Evolutionary conservation across 352 stramenopile species (phyloP).

Genomic region (Saprolegnia diclina): DNA sequence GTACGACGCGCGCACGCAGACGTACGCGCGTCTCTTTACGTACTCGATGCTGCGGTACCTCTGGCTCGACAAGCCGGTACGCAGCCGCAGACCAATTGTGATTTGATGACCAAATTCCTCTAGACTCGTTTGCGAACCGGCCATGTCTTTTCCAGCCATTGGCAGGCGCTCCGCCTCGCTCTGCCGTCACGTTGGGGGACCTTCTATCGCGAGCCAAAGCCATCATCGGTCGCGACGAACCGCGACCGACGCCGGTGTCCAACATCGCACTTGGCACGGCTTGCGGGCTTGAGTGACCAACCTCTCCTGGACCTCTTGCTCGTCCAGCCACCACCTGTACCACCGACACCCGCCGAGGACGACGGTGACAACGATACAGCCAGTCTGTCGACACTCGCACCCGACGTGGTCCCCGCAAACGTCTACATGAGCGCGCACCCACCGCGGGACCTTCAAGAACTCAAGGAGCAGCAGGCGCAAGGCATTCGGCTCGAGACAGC

Average conservation of each 20-base stretch:
- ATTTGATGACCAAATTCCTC: neutral
- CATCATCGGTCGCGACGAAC: neutral
- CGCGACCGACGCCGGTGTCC: too few relatives aligned
- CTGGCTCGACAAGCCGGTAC: slow-evolving; percentile 25
- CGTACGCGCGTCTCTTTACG: slow-evolving; percentile 50
- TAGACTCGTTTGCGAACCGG: neutral
- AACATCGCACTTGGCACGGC: neutral
- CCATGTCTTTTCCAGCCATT: slow-evolving; percentile 14
- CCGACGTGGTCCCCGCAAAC: neutral
- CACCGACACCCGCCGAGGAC: too few relatives aligned
- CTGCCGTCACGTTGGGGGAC: slow-evolving; percentile 8
- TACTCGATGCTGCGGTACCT: slow-evolving; percentile 25
- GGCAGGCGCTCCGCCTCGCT: neutral
- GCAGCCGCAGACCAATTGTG: neutral
- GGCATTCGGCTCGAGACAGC: slow-evolving; percentile 10
- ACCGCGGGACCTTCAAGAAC: neutral
- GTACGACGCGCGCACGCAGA: slow-evolving; percentile 54
- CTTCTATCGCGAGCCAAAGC: neutral
- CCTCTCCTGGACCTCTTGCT: too few relatives aligned
- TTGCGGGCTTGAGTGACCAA: too few relatives aligned
- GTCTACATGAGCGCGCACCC: neutral
- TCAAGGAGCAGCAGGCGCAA: slow-evolving; percentile 20
- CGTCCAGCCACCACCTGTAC: too few relatives aligned
- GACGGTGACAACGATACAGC: too few relatives aligned
- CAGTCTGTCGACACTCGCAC: neutral